Evolutionary conservation across 768 basidiomycete species (phyloP).

Genomic region (Paxillus ammoniavirescens): DNA sequence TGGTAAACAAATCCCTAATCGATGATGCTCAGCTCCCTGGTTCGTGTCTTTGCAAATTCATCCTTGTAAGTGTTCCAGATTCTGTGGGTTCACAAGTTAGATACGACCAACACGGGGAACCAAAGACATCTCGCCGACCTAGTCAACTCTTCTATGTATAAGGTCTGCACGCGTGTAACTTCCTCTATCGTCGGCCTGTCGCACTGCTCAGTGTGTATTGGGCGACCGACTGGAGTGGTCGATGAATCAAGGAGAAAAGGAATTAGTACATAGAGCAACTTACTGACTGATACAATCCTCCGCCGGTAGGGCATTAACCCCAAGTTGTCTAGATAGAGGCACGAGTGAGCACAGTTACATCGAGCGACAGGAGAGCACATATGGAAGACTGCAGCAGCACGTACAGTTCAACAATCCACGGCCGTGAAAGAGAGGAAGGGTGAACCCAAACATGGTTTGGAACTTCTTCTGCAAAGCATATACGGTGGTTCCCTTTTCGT

Average conservation of each 20-base stretch:
- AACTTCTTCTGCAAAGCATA: constrained; percentile 89
- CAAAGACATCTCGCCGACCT: constrained; percentile 50
- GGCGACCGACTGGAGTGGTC: constrained; percentile 68
- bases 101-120: not conserved
- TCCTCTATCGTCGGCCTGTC: constrained; percentile 84
- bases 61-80: constrained; percentile 98
- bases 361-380: not conserved
- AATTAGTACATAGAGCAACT: constrained; percentile 37
- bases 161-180: constrained; percentile 71
- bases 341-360: not conserved
- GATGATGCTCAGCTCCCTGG: constrained; percentile 74
- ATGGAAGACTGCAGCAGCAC: constrained; percentile 21
- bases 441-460: constrained; percentile 92
- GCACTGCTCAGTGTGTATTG: constrained; percentile 74
- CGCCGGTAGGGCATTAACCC: constrained; percentile 95
- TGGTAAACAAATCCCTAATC: constrained; percentile 40
- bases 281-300: constrained; percentile 93
- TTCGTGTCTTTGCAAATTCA: constrained; percentile 81
- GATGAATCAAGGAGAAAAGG: not conserved
- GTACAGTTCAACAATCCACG: constrained; percentile 91
- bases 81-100: constrained; percentile 37
- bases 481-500: constrained; percentile 86
- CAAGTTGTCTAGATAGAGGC: constrained; percentile 66
- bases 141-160: constrained; percentile 91
- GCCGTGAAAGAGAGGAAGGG: constrained; percentile 95